Evolutionary conservation across 108 stramenopile species (phyloP).

Genomic region (Mediolabrus comicus): DNA sequence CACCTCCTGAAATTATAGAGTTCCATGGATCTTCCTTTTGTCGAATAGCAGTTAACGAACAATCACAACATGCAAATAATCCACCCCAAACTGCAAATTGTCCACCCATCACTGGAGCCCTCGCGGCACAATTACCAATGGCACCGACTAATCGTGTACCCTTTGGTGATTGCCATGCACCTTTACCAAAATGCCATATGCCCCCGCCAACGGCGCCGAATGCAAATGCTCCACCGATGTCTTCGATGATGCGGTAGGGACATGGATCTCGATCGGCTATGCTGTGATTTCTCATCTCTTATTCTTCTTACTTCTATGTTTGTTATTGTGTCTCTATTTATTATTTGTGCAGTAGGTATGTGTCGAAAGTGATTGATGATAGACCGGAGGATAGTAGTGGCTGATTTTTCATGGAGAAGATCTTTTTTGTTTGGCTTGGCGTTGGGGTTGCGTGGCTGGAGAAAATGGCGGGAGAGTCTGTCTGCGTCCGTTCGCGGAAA

Average conservation of each 20-base stretch:
- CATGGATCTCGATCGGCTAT: conserved; percentile 95
- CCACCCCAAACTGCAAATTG: conserved; percentile 96
- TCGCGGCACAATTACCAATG: conserved; percentile 79
- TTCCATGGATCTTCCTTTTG: conserved; percentile 99
- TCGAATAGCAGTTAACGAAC: conserved; percentile 87
- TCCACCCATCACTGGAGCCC: conserved; percentile 94
- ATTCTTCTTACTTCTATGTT: neutral
- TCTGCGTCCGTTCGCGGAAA: too few relatives aligned
- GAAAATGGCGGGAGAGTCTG: too few relatives aligned
- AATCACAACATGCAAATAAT: conserved; percentile 96
- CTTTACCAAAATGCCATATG: conserved; percentile 91
- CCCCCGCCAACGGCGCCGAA: conserved; percentile 95
- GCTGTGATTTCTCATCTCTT: conserved; percentile 32
- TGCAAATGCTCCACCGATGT: conserved; percentile 95
- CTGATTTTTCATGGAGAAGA: too few relatives aligned
- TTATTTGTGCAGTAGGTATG: too few relatives aligned
- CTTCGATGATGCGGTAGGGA: conserved; percentile 96
- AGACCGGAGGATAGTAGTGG: too few relatives aligned
- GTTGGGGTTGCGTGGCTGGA: too few relatives aligned
- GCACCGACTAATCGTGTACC: conserved; percentile 76
- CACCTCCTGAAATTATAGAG: conserved; percentile 91
- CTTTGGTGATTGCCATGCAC: conserved; percentile 76
- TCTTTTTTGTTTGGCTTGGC: too few relatives aligned
- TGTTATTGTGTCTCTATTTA: too few relatives aligned
- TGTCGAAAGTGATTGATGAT: too few relatives aligned